phyloP scores from a whole-genome alignment of 1,284 basidiomycete species.

The Rhodotorula sp. region DNA sequence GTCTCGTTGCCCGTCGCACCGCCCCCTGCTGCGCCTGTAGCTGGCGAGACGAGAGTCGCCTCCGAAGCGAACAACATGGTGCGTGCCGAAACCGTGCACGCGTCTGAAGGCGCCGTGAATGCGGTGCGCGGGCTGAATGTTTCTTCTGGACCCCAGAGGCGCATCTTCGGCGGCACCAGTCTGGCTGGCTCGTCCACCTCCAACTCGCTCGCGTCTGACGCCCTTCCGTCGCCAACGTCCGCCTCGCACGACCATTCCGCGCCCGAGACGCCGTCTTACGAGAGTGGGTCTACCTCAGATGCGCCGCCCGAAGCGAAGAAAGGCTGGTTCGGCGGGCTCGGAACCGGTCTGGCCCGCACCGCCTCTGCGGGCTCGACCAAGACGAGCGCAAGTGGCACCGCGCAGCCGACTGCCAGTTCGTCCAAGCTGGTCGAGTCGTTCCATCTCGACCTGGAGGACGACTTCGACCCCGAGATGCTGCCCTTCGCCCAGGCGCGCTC shows the following conservation, averaged over 20 bases:
- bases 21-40: no score
- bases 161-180: conserved; percentile 22
- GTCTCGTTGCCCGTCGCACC: no score
- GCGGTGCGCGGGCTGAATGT: no score
- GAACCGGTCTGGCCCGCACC: conserved; percentile 1
- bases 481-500: conserved; percentile 24
- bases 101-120: no score
- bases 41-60: no score
- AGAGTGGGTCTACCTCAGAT: neutral
- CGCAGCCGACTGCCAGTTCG: neutral
- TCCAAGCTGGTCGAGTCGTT: neutral
- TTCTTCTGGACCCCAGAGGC: conserved; percentile 7
- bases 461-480: conserved; percentile 13
- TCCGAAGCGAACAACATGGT: no score
- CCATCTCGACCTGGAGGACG: neutral
- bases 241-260: conserved; percentile 7
- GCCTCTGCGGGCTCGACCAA: neutral
- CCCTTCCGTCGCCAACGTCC: conserved; percentile 19
- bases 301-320: conserved; percentile 3
- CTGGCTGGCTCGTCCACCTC: conserved; percentile 21
- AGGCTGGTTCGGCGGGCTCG: conserved; percentile 26
- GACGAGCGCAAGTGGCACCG: no score
- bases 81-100: no score
- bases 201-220: conserved; percentile 20
- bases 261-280: neutral